Evolutionary conservation across 2,329 filamentous ascomycete species (phyloP).

Genomic region (Achaetomium macrosporum): DNA sequence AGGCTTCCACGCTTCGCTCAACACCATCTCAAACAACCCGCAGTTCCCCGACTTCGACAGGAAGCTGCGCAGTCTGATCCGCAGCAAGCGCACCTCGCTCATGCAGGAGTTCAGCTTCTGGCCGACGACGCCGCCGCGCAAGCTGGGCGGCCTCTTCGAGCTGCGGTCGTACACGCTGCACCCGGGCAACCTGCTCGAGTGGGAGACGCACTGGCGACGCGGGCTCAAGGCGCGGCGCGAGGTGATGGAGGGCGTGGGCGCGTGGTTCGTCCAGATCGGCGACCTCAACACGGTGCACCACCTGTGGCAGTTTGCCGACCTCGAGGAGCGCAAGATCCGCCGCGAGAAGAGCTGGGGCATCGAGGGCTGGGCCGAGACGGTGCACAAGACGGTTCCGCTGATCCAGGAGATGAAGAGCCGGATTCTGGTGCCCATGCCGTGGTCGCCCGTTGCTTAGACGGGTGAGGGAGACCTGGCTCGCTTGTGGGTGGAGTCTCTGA

Average conservation of each 20-base stretch:
- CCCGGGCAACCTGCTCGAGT: slow-evolving; percentile 91
- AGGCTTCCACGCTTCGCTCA: slow-evolving; percentile 87
- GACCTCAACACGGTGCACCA: slow-evolving; percentile 97
- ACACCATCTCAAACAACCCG: slow-evolving; percentile 76
- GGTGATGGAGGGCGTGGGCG: slow-evolving; percentile 97
- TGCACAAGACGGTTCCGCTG: slow-evolving; percentile 95
- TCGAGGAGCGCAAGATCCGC: slow-evolving; percentile 85
- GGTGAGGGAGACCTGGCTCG: background rate
- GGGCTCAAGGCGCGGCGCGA: slow-evolving; percentile 86
- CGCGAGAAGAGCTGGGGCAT: slow-evolving; percentile 94
- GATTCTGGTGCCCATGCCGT: slow-evolving; percentile 89
- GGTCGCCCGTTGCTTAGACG: slow-evolving; percentile 76
- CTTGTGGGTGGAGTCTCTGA: too few relatives aligned
- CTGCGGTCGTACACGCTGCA: slow-evolving; percentile 94
- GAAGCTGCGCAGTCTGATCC: slow-evolving; percentile 81
- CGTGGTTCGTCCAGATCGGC: slow-evolving; percentile 98
- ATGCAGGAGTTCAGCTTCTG: slow-evolving; percentile 99
- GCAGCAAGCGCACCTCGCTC: slow-evolving; percentile 76
- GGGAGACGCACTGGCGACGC: slow-evolving; percentile 97
- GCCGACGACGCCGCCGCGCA: slow-evolving; percentile 86
- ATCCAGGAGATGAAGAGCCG: slow-evolving; percentile 96
- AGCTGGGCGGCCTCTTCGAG: slow-evolving; percentile 90
- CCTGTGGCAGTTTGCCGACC: slow-evolving; percentile 95
- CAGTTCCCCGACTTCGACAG: slow-evolving; percentile 78
- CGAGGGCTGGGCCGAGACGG: slow-evolving; percentile 93